Conservation (phyloP, 148 eudicot genomes). For the Chenopodium formosanum region DNA sequence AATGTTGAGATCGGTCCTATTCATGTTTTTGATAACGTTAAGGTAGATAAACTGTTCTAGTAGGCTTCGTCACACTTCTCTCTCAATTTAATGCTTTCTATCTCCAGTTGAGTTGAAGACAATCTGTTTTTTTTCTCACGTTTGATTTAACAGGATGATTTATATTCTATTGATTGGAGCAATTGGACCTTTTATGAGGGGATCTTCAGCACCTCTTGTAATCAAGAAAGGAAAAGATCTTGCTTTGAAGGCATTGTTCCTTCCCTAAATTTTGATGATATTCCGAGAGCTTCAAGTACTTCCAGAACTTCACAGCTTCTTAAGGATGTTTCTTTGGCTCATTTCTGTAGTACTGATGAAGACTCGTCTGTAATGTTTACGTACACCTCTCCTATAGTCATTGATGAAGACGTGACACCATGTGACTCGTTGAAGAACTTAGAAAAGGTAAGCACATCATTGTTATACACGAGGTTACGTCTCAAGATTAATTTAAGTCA, state of each 20-base stretch:
- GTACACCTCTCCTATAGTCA: conserved; percentile 20
- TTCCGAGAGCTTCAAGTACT: conserved; percentile 27
- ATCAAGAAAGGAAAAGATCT: conserved; percentile 29
- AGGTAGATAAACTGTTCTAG: conserved; percentile 40
- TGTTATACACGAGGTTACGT: neutral
- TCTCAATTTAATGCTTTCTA: neutral
- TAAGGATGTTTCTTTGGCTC: conserved; percentile 26
- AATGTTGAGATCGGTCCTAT: conserved; percentile 53
- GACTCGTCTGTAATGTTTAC: conserved; percentile 24
- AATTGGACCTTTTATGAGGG: conserved; percentile 58
- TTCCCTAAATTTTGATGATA: conserved; percentile 46
- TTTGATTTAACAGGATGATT: conserved; percentile 50
- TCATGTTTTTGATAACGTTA: conserved; percentile 71
- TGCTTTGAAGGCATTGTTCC: conserved; percentile 33
- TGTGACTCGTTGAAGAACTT: conserved; percentile 30
- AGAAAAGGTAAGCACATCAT: conserved; percentile 30
- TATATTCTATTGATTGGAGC: conserved; percentile 60
- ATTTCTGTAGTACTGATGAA: conserved; percentile 25
- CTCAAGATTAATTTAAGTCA: neutral
- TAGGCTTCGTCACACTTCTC: neutral
- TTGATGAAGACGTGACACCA: conserved; percentile 35
- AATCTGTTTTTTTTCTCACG: neutral
- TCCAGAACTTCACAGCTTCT: conserved; percentile 26
- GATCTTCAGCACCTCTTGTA: conserved; percentile 28
- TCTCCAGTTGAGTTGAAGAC: neutral